Percentiles rank a stretch among this genome's conserved stretches.
phyloP scores from a whole-genome alignment of 805 yeast species.

The Metschnikowia anglica region DNA sequence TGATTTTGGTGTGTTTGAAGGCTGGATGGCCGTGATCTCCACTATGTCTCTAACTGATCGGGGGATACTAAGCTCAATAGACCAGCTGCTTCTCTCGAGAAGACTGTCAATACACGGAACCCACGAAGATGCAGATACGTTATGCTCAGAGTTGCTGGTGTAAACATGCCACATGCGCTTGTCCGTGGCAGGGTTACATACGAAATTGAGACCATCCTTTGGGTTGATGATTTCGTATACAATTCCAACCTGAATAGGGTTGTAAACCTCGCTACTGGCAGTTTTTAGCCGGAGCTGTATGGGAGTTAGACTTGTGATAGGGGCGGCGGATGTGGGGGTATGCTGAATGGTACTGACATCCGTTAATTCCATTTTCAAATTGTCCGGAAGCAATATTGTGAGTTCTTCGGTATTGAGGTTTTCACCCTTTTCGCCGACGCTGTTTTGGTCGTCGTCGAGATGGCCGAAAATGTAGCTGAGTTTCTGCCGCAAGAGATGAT shows the following conservation, averaged over 20 bases:
- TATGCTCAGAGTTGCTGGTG: constrained; percentile 75
- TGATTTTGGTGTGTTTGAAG: neutral
- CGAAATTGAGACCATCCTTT: constrained; percentile 72
- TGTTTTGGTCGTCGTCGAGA: constrained; percentile 30
- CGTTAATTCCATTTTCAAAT: constrained; percentile 58
- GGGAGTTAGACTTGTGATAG: constrained; percentile 34
- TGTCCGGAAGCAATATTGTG: constrained; percentile 61
- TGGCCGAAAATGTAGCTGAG: constrained; percentile 55
- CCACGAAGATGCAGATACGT: constrained; percentile 92
- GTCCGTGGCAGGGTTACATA: constrained; percentile 55
- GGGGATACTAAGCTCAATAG: constrained; percentile 81
- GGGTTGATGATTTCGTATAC: constrained; percentile 66
- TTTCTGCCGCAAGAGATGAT: constrained; percentile 55
- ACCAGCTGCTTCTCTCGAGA: constrained; percentile 91
- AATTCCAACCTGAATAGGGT: constrained; percentile 71
- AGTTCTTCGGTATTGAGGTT: constrained; percentile 62
- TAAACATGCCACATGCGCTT: constrained; percentile 75
- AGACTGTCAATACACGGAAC: constrained; percentile 91
- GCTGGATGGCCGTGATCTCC: neutral
- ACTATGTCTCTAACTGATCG: constrained; percentile 70
- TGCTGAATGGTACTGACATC: constrained; percentile 35
- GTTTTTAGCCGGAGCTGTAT: constrained; percentile 33
- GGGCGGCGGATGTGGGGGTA: constrained; percentile 32
- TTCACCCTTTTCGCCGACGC: constrained; percentile 9
- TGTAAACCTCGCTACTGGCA: constrained; percentile 46